A percentile compares a stretch with the other conserved stretches of the same genome.
Evolutionary conservation across 495 filamentous ascomycete species (phyloP).

Genomic region (Hyphodiscus hymeniophilus): DNA sequence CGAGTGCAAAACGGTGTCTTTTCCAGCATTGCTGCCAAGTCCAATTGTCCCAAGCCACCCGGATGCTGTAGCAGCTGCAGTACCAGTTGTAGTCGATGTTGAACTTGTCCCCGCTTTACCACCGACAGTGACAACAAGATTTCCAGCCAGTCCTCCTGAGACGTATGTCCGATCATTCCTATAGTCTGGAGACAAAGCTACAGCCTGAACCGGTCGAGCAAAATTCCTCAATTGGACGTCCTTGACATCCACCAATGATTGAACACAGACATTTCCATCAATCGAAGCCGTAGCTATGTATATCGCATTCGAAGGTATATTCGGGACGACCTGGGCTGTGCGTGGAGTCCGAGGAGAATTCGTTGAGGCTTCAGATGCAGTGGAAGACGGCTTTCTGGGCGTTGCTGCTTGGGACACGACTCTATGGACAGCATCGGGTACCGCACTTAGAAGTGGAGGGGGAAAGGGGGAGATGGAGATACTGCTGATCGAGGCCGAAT

Average conservation of each 20-base stretch:
- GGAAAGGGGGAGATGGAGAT: constrained; percentile 89
- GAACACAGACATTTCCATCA: constrained; percentile 88
- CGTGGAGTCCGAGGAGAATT: constrained; percentile 37
- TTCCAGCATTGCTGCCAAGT: constrained; percentile 65
- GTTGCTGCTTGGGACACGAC: constrained; percentile 39
- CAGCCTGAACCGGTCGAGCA: constrained; percentile 80
- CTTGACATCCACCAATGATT: constrained; percentile 60
- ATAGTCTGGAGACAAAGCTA: constrained; percentile 88
- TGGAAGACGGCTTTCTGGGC: constrained; percentile 33
- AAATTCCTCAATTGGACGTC: constrained; percentile 91
- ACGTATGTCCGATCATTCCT: constrained; percentile 79
- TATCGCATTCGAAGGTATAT: constrained; percentile 74
- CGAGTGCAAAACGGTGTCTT: constrained; percentile 81
- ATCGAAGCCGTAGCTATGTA: constrained; percentile 90
- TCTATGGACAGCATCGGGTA: constrained; percentile 40
- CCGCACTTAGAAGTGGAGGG: constrained; percentile 56
- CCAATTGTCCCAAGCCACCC: constrained; percentile 88
- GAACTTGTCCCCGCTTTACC: constrained; percentile 69
- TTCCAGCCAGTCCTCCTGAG: constrained; percentile 84
- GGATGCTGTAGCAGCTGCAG: constrained; percentile 71
- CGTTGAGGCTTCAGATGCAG: constrained; percentile 42
- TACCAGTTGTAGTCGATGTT: constrained; percentile 70
- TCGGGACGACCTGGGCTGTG: constrained; percentile 43
- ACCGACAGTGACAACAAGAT: constrained; percentile 79
- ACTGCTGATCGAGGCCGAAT: constrained; percentile 80